Percentiles rank a stretch among this genome's conserved stretches.
phyloP scores from a whole-genome alignment of 345 rosid genomes.

The Ceriops zippeliana region DNA sequence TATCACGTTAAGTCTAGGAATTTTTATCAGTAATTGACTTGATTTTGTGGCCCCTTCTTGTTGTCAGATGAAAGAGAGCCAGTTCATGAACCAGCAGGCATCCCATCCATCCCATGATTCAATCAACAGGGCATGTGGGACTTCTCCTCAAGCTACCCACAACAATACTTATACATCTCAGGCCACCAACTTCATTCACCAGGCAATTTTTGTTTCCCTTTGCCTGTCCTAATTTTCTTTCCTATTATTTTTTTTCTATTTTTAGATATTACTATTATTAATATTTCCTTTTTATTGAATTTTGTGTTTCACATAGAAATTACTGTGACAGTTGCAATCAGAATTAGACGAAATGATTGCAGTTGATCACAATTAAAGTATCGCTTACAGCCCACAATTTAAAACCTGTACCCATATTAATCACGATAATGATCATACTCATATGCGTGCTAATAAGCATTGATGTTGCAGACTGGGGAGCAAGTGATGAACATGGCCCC shows the following conservation, averaged over 20 bases:
- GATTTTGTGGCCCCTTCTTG: no score
- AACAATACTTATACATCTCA: slow-evolving; percentile 9
- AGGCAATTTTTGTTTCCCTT: slow-evolving; percentile 5
- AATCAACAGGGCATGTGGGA: not conserved
- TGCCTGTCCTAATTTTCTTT: no score
- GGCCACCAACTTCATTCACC: slow-evolving; percentile 25
- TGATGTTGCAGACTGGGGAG: slow-evolving; percentile 20
- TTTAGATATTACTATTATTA: not conserved
- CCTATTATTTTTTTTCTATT: not conserved
- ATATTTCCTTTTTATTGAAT: not conserved
- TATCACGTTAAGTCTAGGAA: no score
- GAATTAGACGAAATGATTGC: not conserved
- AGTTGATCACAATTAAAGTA: not conserved
- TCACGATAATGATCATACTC: no score
- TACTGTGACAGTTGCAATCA: not conserved
- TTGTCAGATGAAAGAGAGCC: slow-evolving; percentile 1
- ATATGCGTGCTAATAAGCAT: not conserved
- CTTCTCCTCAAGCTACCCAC: not conserved
- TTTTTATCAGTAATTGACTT: no score
- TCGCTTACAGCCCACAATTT: no score
- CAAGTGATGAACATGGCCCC: slow-evolving; percentile 30
- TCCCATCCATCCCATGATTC: slow-evolving; percentile 5
- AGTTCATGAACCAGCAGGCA: slow-evolving; percentile 1
- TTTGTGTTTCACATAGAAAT: not conserved
- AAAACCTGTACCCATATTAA: no score